A percentile compares a stretch with the other conserved stretches of the same genome.
These are phyloP conservation scores for Termitomyces sp. DNA, from an alignment of 1,284 basidiomycete genomes.

Conservation along the genomic window DNA sequence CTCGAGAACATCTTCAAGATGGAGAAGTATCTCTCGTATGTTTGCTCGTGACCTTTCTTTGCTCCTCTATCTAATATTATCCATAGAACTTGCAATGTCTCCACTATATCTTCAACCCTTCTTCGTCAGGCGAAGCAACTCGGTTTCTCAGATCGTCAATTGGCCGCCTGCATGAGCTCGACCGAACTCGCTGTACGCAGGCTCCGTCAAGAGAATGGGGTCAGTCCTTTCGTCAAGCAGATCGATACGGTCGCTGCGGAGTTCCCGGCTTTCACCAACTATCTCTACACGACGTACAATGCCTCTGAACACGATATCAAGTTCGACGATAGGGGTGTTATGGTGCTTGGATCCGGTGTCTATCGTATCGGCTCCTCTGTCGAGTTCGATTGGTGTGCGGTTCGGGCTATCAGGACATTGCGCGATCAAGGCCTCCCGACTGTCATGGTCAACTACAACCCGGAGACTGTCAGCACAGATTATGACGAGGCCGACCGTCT, in stretches of 20 bases:
- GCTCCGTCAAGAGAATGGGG: slow-evolving; percentile 78
- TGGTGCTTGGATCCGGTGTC: slow-evolving; percentile 97
- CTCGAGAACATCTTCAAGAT: slow-evolving; percentile 80
- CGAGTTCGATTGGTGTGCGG: slow-evolving; percentile 99
- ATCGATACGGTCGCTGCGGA: slow-evolving; percentile 99
- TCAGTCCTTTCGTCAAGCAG: slow-evolving; percentile 94
- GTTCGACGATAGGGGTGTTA: slow-evolving; percentile 90
- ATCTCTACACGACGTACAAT: slow-evolving; percentile 98
- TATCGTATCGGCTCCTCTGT: slow-evolving; percentile 99
- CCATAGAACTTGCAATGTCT: slow-evolving; percentile 60
- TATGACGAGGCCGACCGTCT: slow-evolving; percentile 98
- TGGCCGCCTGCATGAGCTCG: slow-evolving; percentile 77
- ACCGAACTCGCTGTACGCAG: slow-evolving; percentile 87
- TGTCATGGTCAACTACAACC: slow-evolving; percentile 99
- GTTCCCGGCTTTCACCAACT: slow-evolving; percentile 98
- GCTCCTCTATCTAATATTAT: neutral
- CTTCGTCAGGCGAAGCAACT: slow-evolving; percentile 89
- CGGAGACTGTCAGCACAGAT: slow-evolving; percentile 98
- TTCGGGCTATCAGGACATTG: slow-evolving; percentile 92
- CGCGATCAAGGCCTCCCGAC: slow-evolving; percentile 94
- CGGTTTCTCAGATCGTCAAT: slow-evolving; percentile 93
- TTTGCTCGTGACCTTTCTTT: slow-evolving; percentile 15
- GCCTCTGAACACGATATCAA: slow-evolving; percentile 87
- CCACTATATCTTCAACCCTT: slow-evolving; percentile 60
- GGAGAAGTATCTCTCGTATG: slow-evolving; percentile 72